Evolutionary conservation across 495 filamentous ascomycete species (phyloP).

Genomic region (Neurospora sp.): DNA sequence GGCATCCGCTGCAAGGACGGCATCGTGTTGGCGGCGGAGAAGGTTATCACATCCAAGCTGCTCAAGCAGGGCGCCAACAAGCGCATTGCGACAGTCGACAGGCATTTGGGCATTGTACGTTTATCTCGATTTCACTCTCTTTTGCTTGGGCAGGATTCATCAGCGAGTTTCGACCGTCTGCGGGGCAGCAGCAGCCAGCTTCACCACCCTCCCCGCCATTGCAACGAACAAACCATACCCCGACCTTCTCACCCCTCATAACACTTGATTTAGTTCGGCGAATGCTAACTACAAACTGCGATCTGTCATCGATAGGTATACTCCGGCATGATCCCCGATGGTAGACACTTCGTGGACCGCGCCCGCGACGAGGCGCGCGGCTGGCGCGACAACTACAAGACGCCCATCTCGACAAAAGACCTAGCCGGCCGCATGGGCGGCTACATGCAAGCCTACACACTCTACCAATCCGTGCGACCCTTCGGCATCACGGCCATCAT

Average conservation of each 20-base stretch:
- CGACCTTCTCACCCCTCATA: neutral
- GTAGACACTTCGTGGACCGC: conserved; percentile 87
- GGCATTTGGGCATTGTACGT: conserved; percentile 85
- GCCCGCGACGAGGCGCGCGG: conserved; percentile 84
- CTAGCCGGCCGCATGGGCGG: conserved; percentile 85
- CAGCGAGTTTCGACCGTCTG: neutral
- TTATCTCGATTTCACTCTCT: neutral
- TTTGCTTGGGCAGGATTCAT: neutral
- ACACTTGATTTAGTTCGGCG: neutral
- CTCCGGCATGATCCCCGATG: conserved; percentile 87
- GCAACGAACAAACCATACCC: neutral
- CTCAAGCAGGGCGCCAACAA: conserved; percentile 91
- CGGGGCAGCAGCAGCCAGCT: neutral
- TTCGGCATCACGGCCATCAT: conserved; percentile 95
- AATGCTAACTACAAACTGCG: neutral
- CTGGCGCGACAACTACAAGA: conserved; percentile 86
- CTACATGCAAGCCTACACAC: conserved; percentile 93
- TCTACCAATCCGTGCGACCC: conserved; percentile 90
- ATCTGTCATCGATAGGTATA: conserved; percentile 53
- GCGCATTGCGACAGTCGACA: conserved; percentile 88
- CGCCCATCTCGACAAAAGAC: conserved; percentile 75
- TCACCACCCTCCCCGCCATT: conserved; percentile 1
- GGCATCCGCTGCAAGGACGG: conserved; percentile 97
- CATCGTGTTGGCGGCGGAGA: conserved; percentile 92
- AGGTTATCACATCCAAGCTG: conserved; percentile 90